phyloP scores from a whole-genome alignment of 2,329 filamentous ascomycete species.

The Neofusicoccum kwambonambiense region DNA sequence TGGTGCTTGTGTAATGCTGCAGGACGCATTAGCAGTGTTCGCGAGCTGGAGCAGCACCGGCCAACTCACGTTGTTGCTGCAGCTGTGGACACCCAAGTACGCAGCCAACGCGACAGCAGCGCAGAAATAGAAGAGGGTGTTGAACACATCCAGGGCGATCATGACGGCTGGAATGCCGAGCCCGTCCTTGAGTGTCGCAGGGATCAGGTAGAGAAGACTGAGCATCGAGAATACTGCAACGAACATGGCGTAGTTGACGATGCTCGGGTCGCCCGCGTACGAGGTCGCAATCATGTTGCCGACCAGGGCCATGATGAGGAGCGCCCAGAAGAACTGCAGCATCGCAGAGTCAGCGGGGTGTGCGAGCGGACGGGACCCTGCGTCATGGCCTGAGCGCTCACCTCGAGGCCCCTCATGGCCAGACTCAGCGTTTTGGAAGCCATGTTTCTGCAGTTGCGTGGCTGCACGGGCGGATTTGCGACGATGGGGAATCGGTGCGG shows the following conservation, averaged over 20 bases:
- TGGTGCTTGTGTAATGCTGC: constrained; percentile 44
- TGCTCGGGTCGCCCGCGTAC: constrained; percentile 53
- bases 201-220: constrained; percentile 62
- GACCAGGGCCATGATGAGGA: constrained; percentile 60
- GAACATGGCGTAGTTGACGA: constrained; percentile 67
- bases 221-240: constrained; percentile 66
- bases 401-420: constrained; percentile 43
- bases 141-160: constrained; percentile 57
- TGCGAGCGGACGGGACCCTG: neutral
- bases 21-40: constrained; percentile 8
- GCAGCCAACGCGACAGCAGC: constrained; percentile 68
- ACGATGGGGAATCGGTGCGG: neutral
- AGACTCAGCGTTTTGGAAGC: constrained; percentile 41
- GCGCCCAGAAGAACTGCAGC: constrained; percentile 56
- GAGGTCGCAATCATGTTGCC: constrained; percentile 62
- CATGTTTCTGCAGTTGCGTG: constrained; percentile 28
- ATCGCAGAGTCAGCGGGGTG: constrained; percentile 14
- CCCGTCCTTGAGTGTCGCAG: constrained; percentile 54
- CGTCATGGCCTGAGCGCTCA: constrained; percentile 24
- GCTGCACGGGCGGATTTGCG: constrained; percentile 22
- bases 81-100: constrained; percentile 68
- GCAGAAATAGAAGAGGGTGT: constrained; percentile 69
- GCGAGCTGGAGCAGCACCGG: neutral
- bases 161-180: constrained; percentile 54
- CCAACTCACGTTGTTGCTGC: constrained; percentile 55